Percentiles rank a stretch among this genome's conserved stretches.
Evolutionary conservation across 116 monocot species (phyloP).

Genomic region (Dioscorea cayenensis): DNA sequence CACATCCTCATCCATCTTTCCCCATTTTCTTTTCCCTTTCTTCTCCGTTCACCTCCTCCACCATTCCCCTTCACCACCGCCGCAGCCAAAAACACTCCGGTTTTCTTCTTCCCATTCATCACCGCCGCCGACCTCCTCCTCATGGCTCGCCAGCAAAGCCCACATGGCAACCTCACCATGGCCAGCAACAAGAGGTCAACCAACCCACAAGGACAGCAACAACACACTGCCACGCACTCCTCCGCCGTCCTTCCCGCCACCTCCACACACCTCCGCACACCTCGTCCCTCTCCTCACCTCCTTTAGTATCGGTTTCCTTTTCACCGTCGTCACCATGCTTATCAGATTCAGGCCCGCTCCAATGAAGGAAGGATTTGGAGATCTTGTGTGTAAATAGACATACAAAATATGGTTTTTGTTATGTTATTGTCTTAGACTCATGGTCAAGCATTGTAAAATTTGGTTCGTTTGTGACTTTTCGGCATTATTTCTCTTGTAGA

Average conservation of each 20-base stretch:
- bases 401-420: too few relatives aligned
- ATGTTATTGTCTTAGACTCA: too few relatives aligned
- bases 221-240: constrained; percentile 68
- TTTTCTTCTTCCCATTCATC: neutral
- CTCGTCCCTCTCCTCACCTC: neutral
- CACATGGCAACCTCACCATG: constrained; percentile 42
- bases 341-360: too few relatives aligned
- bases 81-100: neutral
- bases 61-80: neutral
- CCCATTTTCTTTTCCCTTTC: neutral
- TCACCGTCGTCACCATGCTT: neutral
- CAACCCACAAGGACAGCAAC: constrained; percentile 77
- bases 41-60: neutral
- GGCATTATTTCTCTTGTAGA: too few relatives aligned
- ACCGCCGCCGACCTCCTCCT: constrained; percentile 5
- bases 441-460: too few relatives aligned
- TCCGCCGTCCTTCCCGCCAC: constrained; percentile 55
- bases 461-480: too few relatives aligned
- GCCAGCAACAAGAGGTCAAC: constrained; percentile 38
- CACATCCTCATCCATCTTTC: neutral
- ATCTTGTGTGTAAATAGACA: too few relatives aligned
- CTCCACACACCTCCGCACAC: constrained; percentile 40
- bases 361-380: too few relatives aligned
- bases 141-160: constrained; percentile 40
- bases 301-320: neutral